Base-by-base conservation (phyloP, 345 rosid genomes). In the Camelina neglecta region DNA sequence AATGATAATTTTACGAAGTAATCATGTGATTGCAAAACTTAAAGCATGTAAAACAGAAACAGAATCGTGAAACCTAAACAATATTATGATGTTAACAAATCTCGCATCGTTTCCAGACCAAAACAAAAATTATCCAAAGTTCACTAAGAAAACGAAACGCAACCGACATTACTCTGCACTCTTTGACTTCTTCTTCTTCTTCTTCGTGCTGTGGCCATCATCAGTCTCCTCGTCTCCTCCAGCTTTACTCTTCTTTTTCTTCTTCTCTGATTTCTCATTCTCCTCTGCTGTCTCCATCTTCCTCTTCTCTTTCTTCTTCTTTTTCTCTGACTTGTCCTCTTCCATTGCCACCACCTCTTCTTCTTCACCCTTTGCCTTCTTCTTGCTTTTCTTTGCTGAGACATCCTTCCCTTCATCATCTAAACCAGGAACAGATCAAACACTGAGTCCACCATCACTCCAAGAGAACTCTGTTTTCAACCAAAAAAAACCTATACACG, bases 131-230 rank as follows among this genome's bases (percentile, higher is more conserved):
- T 8, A 39, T 6, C 36, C 47, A 24, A 64, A 20, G 47, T 42
- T 59, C 51, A 23, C 73, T 69, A 42, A 35, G 21, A 45, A 20
- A 33, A 70, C 31, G 36, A 64, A 61, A 51, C n/a, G 18, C 18
- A 47, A 12, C 21, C 41, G 41, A 67, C 42, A 36, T 47, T 11
- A 47, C 23, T 76, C 69, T 39, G 71, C 65, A 23, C 48, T 71
- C 72, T 74, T 79, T 4, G 78, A 79, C 74, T 68, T 68, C 79
- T 68, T 79, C 75, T 74, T 69, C 58, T 76, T 78, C 73, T 78
- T 79, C 69, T 78, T 73, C 4, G 23, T 72, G 75, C 74, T 74
- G 4, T 67, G 44, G 47, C 45, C 71, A 79, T 53, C 75, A 10
- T 55, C 79, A 61, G 65, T 63, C 60, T 23, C 72, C 26, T 79